Base-by-base conservation (phyloP, 2,329 filamentous ascomycete species). In the Malbranchea zuffiana region DNA sequence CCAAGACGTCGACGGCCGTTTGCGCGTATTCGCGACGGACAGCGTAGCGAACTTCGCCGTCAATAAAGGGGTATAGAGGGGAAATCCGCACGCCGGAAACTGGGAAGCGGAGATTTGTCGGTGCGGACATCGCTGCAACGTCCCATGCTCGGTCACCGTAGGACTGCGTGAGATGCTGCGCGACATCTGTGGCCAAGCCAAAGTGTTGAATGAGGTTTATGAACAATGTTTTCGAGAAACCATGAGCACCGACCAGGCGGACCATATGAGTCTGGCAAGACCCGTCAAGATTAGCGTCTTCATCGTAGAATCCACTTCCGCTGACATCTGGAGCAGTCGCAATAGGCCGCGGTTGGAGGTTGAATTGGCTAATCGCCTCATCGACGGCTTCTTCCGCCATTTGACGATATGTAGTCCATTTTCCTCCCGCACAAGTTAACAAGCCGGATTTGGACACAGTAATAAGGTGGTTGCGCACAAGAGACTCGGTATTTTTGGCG, bases 171-270 rank as follows among this genome's bases (percentile, higher is more conserved):
- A 95, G 71, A 61, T 95, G 86, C 63, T 85, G 82, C 29, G 87
- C 87, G 13, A 95, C 83, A 50, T 93, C 85, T 12, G 84, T 93
- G 61, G 94, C 87, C 39, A 95, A 65, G 45, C 85, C 85, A 55
- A 84, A 94, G 63, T 93, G 83, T 60, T 95, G 86, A 54, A 94
- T 90, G 23, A 95, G 68, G 60, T 88, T 87, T 68, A 95, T 94
- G 66, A 94, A 94, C 16, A 95, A 75, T 1, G 86, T 84, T 62
- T 86, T 86, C 60, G 80, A 86, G 66, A 79, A 92, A 37, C 85
- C 84, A 56, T 93, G 85, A 7, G 85, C 82, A 48, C 85, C 85
- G 41, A 90, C 69, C 21, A 93, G 68, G 37, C 82, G 78, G 36
- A 92, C 79, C 50, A 80, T 75, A 58, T 90, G 83, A 2, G 85